Evolutionary conservation across 78 protist genomes (phyloP), one percentile per base, ranked within the genome.

Genomic region (Monosiga brevicollis): DNA sequence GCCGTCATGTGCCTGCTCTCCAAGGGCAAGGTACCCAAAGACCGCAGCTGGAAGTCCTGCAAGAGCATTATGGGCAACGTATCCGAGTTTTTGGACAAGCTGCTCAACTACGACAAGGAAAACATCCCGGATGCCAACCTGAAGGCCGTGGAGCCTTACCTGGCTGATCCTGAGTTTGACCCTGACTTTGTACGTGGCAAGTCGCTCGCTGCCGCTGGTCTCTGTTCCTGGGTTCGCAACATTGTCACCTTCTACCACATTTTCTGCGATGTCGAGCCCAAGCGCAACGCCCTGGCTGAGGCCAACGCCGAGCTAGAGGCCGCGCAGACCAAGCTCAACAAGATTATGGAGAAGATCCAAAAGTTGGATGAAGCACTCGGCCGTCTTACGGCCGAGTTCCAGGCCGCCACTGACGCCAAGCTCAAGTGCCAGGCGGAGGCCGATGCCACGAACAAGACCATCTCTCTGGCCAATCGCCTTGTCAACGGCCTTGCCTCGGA

Each of bases 401-500:
- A 85, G 38, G 75, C 70, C 23, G 93, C 93, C 11, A 88, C 85
- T 1, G 83, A 0, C n/a, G 90, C 84, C 43, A 91, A 88, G 86
- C 37, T 76, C 38, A 40, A 25, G 36, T 84, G 84, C 37, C 83
- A 88, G 25, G 88, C 73, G 25, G 73, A 83, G 76, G 91, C 91
- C 25, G 78, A 85, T 39, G 37, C 73, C 55, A 91, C 93, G 0
- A 81, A 84, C 80, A 26, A 1, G 39, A 77, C 80, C 29, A 70
- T 90, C 38, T 29, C 78, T 25, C 85, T 91, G 35, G 96, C 96
- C 54, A 83, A 91, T 71, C 84, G 93, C 54, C 87, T 94, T 24
- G 89, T 94, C 43, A 80, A 74, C 36, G 96, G 94, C 40, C 88
- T 94, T 40, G 88, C 93, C 23, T 35, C 62, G 25, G 96, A 94